Evolutionary conservation across 2,329 filamentous ascomycete genomes (phyloP).

Genomic region (Albifimbria verrucaria): DNA sequence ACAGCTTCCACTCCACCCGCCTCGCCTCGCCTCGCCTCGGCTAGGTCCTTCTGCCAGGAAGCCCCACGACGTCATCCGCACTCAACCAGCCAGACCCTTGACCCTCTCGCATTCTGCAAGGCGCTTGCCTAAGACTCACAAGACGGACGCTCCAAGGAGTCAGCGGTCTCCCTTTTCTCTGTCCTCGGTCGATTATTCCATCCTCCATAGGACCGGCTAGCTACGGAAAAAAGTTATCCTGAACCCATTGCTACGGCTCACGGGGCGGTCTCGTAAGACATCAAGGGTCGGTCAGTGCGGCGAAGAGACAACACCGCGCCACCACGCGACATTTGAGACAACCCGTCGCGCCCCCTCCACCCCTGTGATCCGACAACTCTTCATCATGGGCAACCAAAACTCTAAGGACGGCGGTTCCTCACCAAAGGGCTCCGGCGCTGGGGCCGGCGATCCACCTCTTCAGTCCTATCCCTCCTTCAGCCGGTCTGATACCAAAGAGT

Average conservation of each 20-base stretch:
- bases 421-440: constrained; percentile 47
- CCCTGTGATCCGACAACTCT: constrained; percentile 14
- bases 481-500: constrained; percentile 90
- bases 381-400: constrained; percentile 70
- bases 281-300: constrained; percentile 16
- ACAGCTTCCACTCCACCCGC: too few species aligned
- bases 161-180: constrained; percentile 45
- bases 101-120: constrained; percentile 17
- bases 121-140: constrained; percentile 34
- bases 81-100: constrained; percentile 14
- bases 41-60: background rate
- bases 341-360: constrained; percentile 9
- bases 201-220: constrained; percentile 43
- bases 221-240: background rate
- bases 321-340: constrained; percentile 26
- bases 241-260: constrained; percentile 6
- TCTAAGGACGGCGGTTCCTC: constrained; percentile 56
- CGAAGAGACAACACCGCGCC: constrained; percentile 16
- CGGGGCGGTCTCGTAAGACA: constrained; percentile 10
- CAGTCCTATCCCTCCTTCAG: constrained; percentile 90
- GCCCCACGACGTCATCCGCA: constrained; percentile 23
- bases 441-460: constrained; percentile 47
- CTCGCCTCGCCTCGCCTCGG: constrained; percentile 6
- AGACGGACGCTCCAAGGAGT: constrained; percentile 49
- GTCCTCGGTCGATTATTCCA: constrained; percentile 48